phyloP scores from a whole-genome alignment of 1,284 basidiomycete species.

The Anthracocystis panici-leucophaei region DNA sequence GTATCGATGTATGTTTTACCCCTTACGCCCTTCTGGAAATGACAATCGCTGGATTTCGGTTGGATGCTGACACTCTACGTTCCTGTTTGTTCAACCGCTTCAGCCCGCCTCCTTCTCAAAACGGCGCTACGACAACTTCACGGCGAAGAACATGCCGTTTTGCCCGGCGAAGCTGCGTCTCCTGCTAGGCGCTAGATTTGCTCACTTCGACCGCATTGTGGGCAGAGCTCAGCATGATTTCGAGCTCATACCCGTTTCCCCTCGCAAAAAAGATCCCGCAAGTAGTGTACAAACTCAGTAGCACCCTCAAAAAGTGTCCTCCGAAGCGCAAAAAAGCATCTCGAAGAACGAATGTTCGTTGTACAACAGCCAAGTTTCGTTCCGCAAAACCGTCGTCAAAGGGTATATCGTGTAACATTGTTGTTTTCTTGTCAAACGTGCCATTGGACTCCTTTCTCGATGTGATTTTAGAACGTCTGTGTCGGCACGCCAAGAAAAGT shows the following conservation, averaged over 20 bases:
- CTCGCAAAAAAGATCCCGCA: too few species aligned
- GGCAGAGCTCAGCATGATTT: too few species aligned
- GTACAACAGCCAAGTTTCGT: not conserved
- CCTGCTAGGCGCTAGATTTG: not conserved
- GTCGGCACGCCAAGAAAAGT: not conserved
- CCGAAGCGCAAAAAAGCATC: too few species aligned
- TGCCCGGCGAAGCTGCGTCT: not conserved
- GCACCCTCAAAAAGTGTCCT: too few species aligned
- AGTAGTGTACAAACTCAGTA: too few species aligned
- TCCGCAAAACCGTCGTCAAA: not conserved
- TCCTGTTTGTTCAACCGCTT: not conserved
- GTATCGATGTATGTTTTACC: constrained; percentile 2
- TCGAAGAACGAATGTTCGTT: not conserved
- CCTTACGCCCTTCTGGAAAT: too few species aligned
- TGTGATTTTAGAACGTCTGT: constrained; percentile 19
- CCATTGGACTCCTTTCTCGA: not conserved
- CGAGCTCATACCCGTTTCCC: too few species aligned
- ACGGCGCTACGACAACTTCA: not conserved
- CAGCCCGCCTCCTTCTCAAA: constrained; percentile 7
- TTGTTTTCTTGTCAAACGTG: not conserved
- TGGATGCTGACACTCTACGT: not conserved
- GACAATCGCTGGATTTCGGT: not conserved
- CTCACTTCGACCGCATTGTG: not conserved
- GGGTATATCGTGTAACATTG: constrained; percentile 9
- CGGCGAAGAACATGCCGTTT: constrained; percentile 3